phyloP scores from a whole-genome alignment of 1,284 basidiomycete genomes.

The Rhodotorula sp. region DNA sequence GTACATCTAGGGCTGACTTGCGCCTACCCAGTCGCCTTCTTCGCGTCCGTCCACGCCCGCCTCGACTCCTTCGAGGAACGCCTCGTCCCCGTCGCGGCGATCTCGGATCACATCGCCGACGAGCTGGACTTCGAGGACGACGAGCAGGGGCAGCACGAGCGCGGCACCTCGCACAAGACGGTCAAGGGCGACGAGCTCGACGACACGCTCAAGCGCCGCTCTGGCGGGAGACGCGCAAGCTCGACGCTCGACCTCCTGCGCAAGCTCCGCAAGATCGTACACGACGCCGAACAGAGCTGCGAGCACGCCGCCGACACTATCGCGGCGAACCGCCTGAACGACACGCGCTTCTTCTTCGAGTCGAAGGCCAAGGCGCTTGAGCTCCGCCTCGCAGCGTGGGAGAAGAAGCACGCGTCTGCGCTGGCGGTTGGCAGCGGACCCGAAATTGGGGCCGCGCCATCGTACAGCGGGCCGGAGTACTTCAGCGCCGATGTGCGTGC shows the following conservation, averaged over 20 bases:
- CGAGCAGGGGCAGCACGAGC: background rate
- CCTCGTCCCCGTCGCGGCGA: background rate
- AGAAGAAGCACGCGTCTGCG: constrained; percentile 22
- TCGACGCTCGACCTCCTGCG: background rate
- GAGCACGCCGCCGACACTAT: background rate
- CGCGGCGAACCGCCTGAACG: constrained; percentile 11
- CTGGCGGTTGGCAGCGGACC: background rate
- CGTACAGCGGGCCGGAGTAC: constrained; percentile 25
- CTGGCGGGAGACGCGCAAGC: background rate
- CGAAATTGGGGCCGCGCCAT: background rate
- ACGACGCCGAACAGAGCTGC: constrained; percentile 1
- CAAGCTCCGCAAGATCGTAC: background rate
- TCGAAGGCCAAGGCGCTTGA: constrained; percentile 6
- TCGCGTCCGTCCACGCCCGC: background rate
- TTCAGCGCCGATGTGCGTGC: constrained; percentile 16
- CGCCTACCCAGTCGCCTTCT: constrained; percentile 16
- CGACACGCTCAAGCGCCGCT: background rate
- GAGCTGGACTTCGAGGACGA: background rate
- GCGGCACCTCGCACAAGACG: constrained; percentile 2
- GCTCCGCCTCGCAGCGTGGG: constrained; percentile 28
- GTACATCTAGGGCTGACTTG: background rate
- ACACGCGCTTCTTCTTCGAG: constrained; percentile 14
- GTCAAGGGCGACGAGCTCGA: constrained; percentile 5
- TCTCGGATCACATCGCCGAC: background rate
- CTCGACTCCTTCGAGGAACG: constrained; percentile 2